These are phyloP conservation scores for Solanum hybrid DNA, from an alignment of 305 asterid species.

Conservation along the genomic window DNA sequence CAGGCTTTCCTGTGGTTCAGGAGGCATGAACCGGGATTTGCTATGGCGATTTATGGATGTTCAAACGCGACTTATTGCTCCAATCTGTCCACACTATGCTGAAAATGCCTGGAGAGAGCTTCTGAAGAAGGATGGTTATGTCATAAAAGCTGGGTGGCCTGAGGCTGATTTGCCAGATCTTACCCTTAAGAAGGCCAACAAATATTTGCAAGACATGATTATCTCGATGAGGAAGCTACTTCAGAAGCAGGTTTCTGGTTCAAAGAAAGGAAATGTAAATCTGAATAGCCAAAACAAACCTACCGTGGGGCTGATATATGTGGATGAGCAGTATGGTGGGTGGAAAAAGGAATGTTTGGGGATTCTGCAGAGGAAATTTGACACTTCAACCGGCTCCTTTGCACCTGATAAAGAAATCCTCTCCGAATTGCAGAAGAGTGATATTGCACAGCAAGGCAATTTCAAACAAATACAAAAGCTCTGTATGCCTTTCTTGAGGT, in stretches of 20 bases:
- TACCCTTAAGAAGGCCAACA: constrained; percentile 61
- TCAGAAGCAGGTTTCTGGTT: constrained; percentile 71
- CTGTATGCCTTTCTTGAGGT: constrained; percentile 87
- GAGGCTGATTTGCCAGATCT: constrained; percentile 56
- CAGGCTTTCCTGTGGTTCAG: constrained; percentile 65
- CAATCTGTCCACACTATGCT: constrained; percentile 84
- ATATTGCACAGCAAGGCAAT: constrained; percentile 43
- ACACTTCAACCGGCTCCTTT: constrained; percentile 34
- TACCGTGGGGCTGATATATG: constrained; percentile 41
- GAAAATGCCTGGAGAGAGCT: constrained; percentile 70
- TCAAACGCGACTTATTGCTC: constrained; percentile 71
- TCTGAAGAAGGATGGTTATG: constrained; percentile 58
- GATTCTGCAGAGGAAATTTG: constrained; percentile 49
- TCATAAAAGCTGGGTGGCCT: constrained; percentile 74
- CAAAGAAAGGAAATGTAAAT: constrained; percentile 50
- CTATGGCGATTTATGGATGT: constrained; percentile 77
- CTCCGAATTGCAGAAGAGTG: constrained; percentile 56
- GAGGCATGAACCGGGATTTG: constrained; percentile 62
- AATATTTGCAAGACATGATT: constrained; percentile 64
- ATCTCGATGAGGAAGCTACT: constrained; percentile 68
- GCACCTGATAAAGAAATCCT: constrained; percentile 74
- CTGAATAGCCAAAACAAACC: constrained; percentile 41
- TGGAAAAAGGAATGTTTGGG: constrained; percentile 74
- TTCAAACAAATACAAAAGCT: constrained; percentile 63
- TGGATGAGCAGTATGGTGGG: constrained; percentile 73